These are phyloP conservation scores for Malus sieversii DNA, from an alignment of 306 rosid genomes.

Conservation along the genomic window DNA sequence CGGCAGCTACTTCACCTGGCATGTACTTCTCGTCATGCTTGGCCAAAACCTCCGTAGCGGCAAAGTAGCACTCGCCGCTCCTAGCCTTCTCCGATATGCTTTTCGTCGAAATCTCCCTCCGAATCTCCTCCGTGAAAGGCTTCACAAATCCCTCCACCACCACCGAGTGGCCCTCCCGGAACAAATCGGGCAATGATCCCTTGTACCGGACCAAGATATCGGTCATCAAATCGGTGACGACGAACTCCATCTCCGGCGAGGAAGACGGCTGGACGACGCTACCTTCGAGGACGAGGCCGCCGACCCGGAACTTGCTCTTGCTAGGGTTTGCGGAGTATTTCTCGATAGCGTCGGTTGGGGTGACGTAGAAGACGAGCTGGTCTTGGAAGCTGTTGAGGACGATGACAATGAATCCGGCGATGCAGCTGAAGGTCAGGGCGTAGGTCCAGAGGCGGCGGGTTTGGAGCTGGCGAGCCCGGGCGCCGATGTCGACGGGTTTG, in stretches of 20 bases:
- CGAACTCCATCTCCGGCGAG: constrained; percentile 73
- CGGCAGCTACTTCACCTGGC: constrained; percentile 78
- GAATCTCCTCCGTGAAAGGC: constrained; percentile 67
- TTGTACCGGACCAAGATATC: constrained; percentile 71
- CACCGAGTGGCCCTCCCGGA: constrained; percentile 86
- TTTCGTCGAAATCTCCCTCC: constrained; percentile 37
- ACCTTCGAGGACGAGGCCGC: constrained; percentile 89
- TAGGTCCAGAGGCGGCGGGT: constrained; percentile 84
- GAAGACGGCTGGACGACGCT: constrained; percentile 69
- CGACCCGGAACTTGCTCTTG: constrained; percentile 73
- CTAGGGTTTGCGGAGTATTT: constrained; percentile 50
- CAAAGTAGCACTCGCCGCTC: constrained; percentile 52
- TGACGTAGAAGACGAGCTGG: constrained; percentile 72
- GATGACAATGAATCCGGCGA: constrained; percentile 79
- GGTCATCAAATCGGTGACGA: constrained; percentile 74
- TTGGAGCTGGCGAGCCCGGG: constrained; percentile 87
- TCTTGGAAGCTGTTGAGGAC: constrained; percentile 74
- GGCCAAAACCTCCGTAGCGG: constrained; percentile 78
- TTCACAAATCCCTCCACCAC: constrained; percentile 84
- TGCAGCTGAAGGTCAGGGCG: constrained; percentile 51
- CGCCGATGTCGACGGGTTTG: constrained; percentile 55
- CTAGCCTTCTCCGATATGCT: constrained; percentile 70
- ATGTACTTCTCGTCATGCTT: constrained; percentile 96
- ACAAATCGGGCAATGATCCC: constrained; percentile 81
- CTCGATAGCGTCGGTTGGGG: constrained; percentile 71